Percentiles rank a stretch among this genome's conserved stretches.
Conservation (phyloP, 106 monocot species). For the Iris macrosiphon region DNA sequence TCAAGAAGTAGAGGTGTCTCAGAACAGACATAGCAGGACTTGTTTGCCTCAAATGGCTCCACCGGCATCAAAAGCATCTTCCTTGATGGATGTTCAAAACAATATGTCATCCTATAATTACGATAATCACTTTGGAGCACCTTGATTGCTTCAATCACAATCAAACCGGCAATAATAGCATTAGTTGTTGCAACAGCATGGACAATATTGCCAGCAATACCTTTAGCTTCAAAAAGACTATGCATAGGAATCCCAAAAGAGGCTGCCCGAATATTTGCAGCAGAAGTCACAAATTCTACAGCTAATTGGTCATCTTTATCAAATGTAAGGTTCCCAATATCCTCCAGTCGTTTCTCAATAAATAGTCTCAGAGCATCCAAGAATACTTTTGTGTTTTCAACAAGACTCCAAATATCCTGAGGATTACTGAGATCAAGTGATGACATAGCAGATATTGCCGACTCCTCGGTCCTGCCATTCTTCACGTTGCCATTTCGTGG, state of each 20-base stretch:
- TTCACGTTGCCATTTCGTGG: conserved; percentile 48
- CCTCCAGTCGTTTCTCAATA: conserved; percentile 72
- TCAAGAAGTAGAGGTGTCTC: conserved; percentile 83
- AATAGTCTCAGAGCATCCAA: conserved; percentile 80
- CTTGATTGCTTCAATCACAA: conserved; percentile 95
- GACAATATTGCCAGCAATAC: conserved; percentile 99
- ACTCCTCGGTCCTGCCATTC: conserved; percentile 19
- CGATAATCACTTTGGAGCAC: conserved; percentile 52
- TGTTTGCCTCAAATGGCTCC: conserved; percentile 89
- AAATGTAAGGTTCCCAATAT: conserved; percentile 75
- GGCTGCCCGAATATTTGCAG: conserved; percentile 93
- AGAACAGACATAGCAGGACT: conserved; percentile 95
- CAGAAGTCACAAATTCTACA: conserved; percentile 94
- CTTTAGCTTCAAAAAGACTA: conserved; percentile 96
- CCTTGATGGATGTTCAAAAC: conserved; percentile 85
- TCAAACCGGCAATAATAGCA: conserved; percentile 94
- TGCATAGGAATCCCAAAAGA: conserved; percentile 94
- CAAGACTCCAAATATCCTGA: conserved; percentile 87
- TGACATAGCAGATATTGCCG: conserved; percentile 50
- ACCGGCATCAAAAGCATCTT: conserved; percentile 98
- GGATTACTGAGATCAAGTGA: conserved; percentile 82
- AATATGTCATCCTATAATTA: conserved; percentile 90
- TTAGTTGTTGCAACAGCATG: conserved; percentile 99
- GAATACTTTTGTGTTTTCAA: conserved; percentile 74
- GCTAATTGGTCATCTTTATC: conserved; percentile 98